Evolutionary conservation across 306 rosid genomes (phyloP), one percentile per base, ranked within the genome.

Genomic region (Albizia julibrissin): DNA sequence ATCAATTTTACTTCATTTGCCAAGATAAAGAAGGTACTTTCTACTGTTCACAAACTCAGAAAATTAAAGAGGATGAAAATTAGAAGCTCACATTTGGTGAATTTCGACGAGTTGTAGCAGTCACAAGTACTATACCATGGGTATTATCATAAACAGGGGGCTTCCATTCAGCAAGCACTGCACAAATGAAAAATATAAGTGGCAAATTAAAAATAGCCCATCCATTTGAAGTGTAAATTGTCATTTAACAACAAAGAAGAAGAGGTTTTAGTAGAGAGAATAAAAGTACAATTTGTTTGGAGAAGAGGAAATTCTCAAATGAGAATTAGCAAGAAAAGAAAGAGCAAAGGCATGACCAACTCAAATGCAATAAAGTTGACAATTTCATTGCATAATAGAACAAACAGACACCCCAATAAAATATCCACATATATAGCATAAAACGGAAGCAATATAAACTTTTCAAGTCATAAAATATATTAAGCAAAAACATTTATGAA

Each of bases 161-260:
- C 84, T 93, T 93, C 98, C 98, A 93, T 83, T 93, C 98, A 62
- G 98, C 86, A 81, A 93, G 93, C 72, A 93, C 98, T 91, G 91
- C 80, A 83, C 67, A 72, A 83, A 85, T 78, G 50, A 70, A 75
- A 47, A 81, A 18, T 50, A 50, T 50, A 50, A 47, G 19, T 47
- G 52, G 15, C 16, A 10, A 47, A 3, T 14, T 47, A 47, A 47
- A 47, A 49, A 69, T 80, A 31, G 39, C 59, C 50, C 72, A 68
- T 43, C 10, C 56, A 27, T 50, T 50, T 50, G 21, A 47, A 47
- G 52, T 47, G 52, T 4, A 47, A 47, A 47, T 47, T 47, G 15
- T 11, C 52, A 47, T 47, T 47, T 47, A 14, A 47, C 52, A 47
- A 47, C 52, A 47, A 47, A 47, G 14, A 46, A 46, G 27, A 3